A percentile compares a stretch with the other conserved stretches of the same genome.
These are phyloP conservation scores for Halophytophthora polymorphica DNA, from an alignment of 352 stramenopile genomes.

Conservation along the genomic window DNA sequence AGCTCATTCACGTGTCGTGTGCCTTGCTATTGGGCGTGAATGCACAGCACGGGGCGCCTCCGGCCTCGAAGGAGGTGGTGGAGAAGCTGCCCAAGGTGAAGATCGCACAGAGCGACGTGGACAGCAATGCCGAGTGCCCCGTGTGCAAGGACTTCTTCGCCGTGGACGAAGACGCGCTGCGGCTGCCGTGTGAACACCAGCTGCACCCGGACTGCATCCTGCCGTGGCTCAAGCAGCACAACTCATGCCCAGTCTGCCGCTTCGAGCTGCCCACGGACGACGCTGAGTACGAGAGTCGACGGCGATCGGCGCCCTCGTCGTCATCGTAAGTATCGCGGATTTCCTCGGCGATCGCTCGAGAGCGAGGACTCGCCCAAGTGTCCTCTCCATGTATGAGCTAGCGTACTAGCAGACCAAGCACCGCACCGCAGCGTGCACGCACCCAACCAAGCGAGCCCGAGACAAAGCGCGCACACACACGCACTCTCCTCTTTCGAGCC, in stretches of 20 bases:
- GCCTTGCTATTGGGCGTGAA: conserved; percentile 5
- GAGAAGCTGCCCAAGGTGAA: conserved; percentile 73
- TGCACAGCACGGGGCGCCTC: conserved; percentile 70
- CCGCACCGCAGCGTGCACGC: too few relatives aligned
- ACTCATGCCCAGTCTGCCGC: conserved; percentile 84
- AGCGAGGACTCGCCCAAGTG: too few relatives aligned
- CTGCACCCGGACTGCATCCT: conserved; percentile 87
- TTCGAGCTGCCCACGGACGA: conserved; percentile 85
- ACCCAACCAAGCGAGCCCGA: conserved; percentile 1
- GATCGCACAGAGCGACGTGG: conserved; percentile 72
- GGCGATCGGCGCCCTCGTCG: conserved; percentile 25
- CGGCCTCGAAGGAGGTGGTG: conserved; percentile 69
- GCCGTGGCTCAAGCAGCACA: conserved; percentile 87
- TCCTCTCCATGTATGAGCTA: too few relatives aligned
- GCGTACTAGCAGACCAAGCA: too few relatives aligned
- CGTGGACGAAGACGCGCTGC: conserved; percentile 71
- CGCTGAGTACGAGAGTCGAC: conserved; percentile 70
- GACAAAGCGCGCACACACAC: neutral
- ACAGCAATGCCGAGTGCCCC: conserved; percentile 72
- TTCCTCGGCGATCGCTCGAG: too few relatives aligned
- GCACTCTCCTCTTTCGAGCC: conserved; percentile 15
- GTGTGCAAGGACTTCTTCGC: conserved; percentile 87
- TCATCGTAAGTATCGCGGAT: conserved; percentile 7
- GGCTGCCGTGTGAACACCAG: conserved; percentile 69
- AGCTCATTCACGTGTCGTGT: conserved; percentile 2